Conservation (phyloP, 2,329 filamentous ascomycete species). For the Metarhizium robertsii region DNA sequence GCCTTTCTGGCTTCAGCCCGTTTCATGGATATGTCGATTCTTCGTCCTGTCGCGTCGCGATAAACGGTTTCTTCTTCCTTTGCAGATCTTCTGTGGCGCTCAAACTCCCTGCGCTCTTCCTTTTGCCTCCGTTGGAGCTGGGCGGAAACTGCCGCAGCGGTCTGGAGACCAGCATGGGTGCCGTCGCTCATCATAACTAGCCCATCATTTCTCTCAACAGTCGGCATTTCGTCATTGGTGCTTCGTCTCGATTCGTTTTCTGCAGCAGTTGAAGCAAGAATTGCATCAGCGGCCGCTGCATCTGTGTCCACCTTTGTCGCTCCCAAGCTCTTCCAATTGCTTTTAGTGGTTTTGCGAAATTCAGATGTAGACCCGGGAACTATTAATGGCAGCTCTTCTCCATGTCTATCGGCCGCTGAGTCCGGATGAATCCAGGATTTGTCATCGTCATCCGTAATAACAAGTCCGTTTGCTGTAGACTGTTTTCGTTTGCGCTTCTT, state of each 20-base stretch:
- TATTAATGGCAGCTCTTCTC: constrained; percentile 40
- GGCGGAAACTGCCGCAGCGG: constrained; percentile 65
- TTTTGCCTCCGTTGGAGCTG: constrained; percentile 57
- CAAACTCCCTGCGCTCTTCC: constrained; percentile 49
- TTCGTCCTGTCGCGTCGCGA: constrained; percentile 86
- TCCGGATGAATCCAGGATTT: constrained; percentile 31
- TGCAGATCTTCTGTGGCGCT: constrained; percentile 30
- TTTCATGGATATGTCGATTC: constrained; percentile 88
- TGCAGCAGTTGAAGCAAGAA: constrained; percentile 62
- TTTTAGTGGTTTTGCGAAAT: constrained; percentile 70
- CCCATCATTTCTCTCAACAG: constrained; percentile 34
- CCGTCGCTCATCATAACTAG: constrained; percentile 74
- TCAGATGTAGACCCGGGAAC: constrained; percentile 46
- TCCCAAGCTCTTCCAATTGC: constrained; percentile 67
- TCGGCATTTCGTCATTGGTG: constrained; percentile 40
- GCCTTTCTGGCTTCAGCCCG: constrained; percentile 70
- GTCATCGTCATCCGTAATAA: constrained; percentile 58
- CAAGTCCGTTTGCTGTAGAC: constrained; percentile 39
- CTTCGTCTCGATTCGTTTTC: constrained; percentile 47
- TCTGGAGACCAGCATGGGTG: constrained; percentile 79
- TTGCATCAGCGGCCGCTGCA: constrained; percentile 59
- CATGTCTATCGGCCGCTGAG: constrained; percentile 21
- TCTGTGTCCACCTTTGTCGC: constrained; percentile 18
- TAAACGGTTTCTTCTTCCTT: constrained; percentile 77
- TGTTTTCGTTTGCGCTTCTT: constrained; percentile 59